Evolutionary conservation across 352 stramenopile species (phyloP).

Genomic region (Detonula confervacea): DNA sequence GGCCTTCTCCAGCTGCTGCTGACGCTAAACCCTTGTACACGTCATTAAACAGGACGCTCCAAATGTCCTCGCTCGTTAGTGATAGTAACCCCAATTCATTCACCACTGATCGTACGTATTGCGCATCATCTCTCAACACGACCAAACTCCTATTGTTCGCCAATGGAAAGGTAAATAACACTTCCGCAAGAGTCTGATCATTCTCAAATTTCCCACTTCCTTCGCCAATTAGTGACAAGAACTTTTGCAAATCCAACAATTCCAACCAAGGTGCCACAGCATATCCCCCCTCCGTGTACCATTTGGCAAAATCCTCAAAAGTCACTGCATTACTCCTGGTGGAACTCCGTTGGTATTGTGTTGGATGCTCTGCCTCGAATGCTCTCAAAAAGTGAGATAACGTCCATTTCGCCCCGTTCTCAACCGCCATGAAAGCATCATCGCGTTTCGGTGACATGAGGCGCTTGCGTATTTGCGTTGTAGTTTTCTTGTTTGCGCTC

Average conservation of each 20-base stretch:
- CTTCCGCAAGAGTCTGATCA: constrained; percentile 41
- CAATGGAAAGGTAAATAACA: constrained; percentile 83
- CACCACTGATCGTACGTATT: constrained; percentile 78
- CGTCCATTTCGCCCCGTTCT: constrained; percentile 80
- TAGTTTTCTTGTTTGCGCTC: constrained; percentile 54
- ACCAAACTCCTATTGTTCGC: constrained; percentile 75
- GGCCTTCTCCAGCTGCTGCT: constrained; percentile 4
- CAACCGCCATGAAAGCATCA: constrained; percentile 66
- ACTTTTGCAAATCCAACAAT: constrained; percentile 94
- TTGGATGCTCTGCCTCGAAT: constrained; percentile 38
- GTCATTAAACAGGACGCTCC: constrained; percentile 53
- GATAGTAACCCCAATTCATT: constrained; percentile 72
- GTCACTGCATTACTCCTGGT: constrained; percentile 84
- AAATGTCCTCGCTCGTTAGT: constrained; percentile 68
- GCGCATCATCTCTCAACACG: constrained; percentile 80
- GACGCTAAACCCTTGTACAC: constrained; percentile 45
- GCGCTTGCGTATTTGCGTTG: constrained; percentile 51
- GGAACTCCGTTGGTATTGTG: constrained; percentile 21
- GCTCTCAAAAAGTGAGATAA: constrained; percentile 71
- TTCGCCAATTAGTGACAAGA: constrained; percentile 73
- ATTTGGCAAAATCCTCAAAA: constrained; percentile 93
- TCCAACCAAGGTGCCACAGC: constrained; percentile 96
- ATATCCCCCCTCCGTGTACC: constrained; percentile 95
- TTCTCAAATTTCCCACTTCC: constrained; percentile 6
- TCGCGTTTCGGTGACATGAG: constrained; percentile 43